Evolutionary conservation across 2,329 filamentous ascomycete genomes (phyloP).

Genomic region (Arthrinium puccinioides): DNA sequence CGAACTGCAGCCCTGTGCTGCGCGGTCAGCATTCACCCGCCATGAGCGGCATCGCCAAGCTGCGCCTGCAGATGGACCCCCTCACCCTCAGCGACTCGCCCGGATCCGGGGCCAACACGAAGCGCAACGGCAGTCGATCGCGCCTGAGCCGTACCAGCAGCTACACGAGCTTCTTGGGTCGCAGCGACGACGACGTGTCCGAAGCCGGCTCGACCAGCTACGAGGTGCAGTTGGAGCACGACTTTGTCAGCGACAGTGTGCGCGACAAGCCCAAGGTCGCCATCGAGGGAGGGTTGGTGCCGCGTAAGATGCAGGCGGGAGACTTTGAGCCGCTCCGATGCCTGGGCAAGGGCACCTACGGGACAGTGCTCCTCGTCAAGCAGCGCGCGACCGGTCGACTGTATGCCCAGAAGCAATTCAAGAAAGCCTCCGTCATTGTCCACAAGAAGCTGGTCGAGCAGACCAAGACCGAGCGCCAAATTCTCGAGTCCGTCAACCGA

Average conservation of each 20-base stretch:
- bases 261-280: conserved; percentile 30
- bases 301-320: conserved; percentile 78
- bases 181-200: conserved; percentile 61
- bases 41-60: conserved; percentile 69
- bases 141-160: conserved; percentile 43
- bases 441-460: conserved; percentile 96
- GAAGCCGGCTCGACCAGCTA: conserved; percentile 68
- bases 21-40: conserved; percentile 45
- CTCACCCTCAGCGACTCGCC: conserved; percentile 57
- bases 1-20: conserved; percentile 55
- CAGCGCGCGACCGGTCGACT: conserved; percentile 80
- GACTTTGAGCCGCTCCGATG: conserved; percentile 90
- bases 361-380: conserved; percentile 89
- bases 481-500: conserved; percentile 90
- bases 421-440: conserved; percentile 90
- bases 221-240: conserved; percentile 75
- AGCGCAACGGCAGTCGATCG: conserved; percentile 41
- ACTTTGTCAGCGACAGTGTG: conserved; percentile 69
- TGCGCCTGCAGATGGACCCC: conserved; percentile 75
- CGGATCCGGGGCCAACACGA: conserved; percentile 41
- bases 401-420: conserved; percentile 97
- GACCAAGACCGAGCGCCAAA: conserved; percentile 92
- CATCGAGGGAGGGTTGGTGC: conserved; percentile 46
- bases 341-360: conserved; percentile 92
- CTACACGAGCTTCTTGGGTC: conserved; percentile 47